Conservation (phyloP, 2,329 filamentous ascomycete genomes). For the Pseudocercospora pini-densiflorae region DNA sequence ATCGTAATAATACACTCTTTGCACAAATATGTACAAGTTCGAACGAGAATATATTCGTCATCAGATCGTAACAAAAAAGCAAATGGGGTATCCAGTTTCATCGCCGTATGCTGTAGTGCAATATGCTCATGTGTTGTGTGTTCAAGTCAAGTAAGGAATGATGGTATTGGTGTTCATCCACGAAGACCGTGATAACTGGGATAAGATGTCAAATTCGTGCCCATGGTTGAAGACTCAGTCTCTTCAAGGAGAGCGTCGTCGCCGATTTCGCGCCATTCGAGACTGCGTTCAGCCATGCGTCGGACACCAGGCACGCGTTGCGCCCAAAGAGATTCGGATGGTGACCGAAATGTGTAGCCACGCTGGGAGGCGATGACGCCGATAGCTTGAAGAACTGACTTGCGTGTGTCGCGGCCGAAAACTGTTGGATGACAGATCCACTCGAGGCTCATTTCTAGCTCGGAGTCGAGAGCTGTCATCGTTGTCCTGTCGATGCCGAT, state of each 20-base stretch:
- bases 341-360: slow-evolving; percentile 89
- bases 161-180: neutral
- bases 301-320: slow-evolving; percentile 80
- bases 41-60: neutral
- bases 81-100: slow-evolving; percentile 13
- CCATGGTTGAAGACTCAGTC: slow-evolving; percentile 15
- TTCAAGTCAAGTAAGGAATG: neutral
- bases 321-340: slow-evolving; percentile 89
- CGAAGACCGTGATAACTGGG: slow-evolving; percentile 3
- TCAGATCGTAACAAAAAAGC: slow-evolving; percentile 9
- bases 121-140: neutral
- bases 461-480: slow-evolving; percentile 84
- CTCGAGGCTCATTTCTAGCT: slow-evolving; percentile 87
- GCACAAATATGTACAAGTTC: neutral
- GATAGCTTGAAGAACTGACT: slow-evolving; percentile 94
- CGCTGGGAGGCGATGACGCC: slow-evolving; percentile 95
- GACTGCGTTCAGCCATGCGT: slow-evolving; percentile 77
- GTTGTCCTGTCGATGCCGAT: slow-evolving; percentile 77
- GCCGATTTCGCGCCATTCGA: slow-evolving; percentile 86
- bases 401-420: slow-evolving; percentile 90
- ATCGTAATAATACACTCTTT: slow-evolving; percentile 5
- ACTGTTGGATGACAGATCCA: slow-evolving; percentile 98
- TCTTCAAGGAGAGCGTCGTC: slow-evolving; percentile 26
- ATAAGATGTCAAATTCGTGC: neutral
- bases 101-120: neutral